These are phyloP conservation scores for Saprolegnia diclina DNA, from an alignment of 352 stramenopile species.

Conservation along the genomic window DNA sequence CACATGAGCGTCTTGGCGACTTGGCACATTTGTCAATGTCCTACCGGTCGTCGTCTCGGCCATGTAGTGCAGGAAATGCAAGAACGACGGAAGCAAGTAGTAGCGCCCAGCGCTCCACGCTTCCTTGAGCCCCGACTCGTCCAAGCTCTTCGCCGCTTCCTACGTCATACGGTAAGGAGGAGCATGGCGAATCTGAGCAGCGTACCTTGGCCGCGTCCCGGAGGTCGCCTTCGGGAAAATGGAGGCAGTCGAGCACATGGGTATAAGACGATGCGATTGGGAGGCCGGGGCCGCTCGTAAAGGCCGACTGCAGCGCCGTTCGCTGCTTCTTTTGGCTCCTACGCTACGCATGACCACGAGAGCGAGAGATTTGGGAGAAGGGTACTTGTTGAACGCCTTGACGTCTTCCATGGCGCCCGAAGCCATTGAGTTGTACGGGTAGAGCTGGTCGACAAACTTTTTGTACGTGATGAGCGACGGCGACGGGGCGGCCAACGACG, in stretches of 20 bases:
- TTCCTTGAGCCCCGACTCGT: slow-evolving; percentile 52
- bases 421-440: slow-evolving; percentile 58
- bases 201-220: slow-evolving; percentile 44
- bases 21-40: slow-evolving; percentile 35
- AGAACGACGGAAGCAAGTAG: slow-evolving; percentile 77
- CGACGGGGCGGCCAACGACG: slow-evolving; percentile 40
- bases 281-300: slow-evolving; percentile 52
- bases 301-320: slow-evolving; percentile 67
- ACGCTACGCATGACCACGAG: slow-evolving; percentile 1
- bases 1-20: not conserved
- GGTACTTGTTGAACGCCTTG: slow-evolving; percentile 65
- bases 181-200: slow-evolving; percentile 5
- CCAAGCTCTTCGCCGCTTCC: slow-evolving; percentile 38
- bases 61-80: slow-evolving; percentile 58
- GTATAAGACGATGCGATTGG: slow-evolving; percentile 46
- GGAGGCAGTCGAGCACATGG: slow-evolving; percentile 67
- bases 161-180: not conserved
- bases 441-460: slow-evolving; percentile 66
- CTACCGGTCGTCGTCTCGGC: slow-evolving; percentile 30
- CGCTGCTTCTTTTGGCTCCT: slow-evolving; percentile 68
- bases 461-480: slow-evolving; percentile 66
- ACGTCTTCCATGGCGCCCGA: slow-evolving; percentile 41
- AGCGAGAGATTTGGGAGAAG: not conserved
- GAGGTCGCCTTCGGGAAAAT: slow-evolving; percentile 47
- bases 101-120: slow-evolving; percentile 66